These are phyloP conservation scores for Mytilinidion resinicola DNA, from an alignment of 495 filamentous ascomycete genomes.

Conservation along the genomic window DNA sequence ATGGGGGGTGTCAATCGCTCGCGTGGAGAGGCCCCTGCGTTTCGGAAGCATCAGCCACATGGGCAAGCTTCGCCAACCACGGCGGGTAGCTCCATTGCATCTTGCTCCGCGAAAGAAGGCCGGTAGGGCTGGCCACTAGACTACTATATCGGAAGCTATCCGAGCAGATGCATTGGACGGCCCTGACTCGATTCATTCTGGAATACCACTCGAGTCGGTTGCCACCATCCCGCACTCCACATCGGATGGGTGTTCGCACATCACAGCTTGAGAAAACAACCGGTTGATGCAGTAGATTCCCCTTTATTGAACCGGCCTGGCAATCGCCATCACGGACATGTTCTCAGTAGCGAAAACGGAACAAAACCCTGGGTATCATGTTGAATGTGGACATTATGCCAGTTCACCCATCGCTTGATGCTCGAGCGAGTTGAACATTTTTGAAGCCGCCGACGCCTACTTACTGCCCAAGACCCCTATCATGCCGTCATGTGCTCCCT, in stretches of 20 bases:
- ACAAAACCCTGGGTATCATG: slow-evolving; percentile 24
- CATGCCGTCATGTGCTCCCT: slow-evolving; percentile 11
- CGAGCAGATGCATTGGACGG: neutral
- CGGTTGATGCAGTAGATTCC: neutral
- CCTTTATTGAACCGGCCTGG: neutral
- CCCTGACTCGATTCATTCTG: too few species aligned
- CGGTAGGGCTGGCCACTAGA: too few species aligned
- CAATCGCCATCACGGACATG: neutral
- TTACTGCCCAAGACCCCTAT: neutral
- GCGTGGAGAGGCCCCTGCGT: too few species aligned
- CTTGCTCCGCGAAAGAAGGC: too few species aligned
- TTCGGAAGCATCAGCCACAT: too few species aligned
- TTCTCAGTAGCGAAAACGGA: neutral
- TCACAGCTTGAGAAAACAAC: neutral
- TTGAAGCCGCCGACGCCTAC: slow-evolving; percentile 3
- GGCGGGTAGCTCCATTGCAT: too few species aligned
- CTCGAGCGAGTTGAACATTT: slow-evolving; percentile 1
- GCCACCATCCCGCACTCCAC: too few species aligned
- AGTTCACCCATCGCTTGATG: neutral
- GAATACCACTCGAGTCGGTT: too few species aligned
- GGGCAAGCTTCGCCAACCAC: too few species aligned
- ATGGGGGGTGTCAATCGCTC: too few species aligned
- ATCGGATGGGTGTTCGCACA: neutral
- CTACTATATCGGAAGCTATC: neutral
- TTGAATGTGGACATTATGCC: slow-evolving; percentile 20